Evolutionary conservation across 768 basidiomycete species (phyloP).

Genomic region (Nidula microcarpa): DNA sequence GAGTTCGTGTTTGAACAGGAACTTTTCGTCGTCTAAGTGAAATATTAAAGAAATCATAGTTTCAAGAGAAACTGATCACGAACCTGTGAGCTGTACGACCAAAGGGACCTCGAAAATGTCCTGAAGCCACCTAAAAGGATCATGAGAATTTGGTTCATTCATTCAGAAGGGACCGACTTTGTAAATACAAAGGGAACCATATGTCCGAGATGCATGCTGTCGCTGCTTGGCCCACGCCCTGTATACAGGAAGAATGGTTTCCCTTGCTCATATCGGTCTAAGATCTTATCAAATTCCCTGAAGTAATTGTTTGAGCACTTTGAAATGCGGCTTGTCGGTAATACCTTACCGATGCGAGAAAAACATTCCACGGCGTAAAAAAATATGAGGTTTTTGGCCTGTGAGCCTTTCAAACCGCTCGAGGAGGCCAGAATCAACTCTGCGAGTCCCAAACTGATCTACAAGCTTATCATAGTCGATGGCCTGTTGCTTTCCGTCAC

Average conservation of each 20-base stretch:
- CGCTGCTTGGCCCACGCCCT: conserved; percentile 93
- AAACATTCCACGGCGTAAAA: conserved; percentile 91
- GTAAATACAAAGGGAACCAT: conserved; percentile 98
- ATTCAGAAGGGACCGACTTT: conserved; percentile 54
- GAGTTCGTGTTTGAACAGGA: conserved; percentile 93
- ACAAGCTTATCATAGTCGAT: conserved; percentile 98
- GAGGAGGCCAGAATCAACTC: conserved; percentile 72
- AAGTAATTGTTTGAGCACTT: background rate
- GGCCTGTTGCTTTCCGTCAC: conserved; percentile 85
- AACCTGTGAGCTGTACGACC: conserved; percentile 94
- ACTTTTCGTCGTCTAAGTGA: conserved; percentile 90
- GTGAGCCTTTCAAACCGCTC: conserved; percentile 90
- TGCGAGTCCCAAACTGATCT: conserved; percentile 88
- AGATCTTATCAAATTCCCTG: conserved; percentile 90
- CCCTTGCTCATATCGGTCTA: conserved; percentile 93
- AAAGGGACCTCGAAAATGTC: conserved; percentile 93
- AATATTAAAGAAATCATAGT: background rate
- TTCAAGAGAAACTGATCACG: conserved; percentile 6
- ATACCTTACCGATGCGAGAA: conserved; percentile 88
- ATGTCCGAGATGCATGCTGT: conserved; percentile 97
- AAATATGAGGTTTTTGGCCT: conserved; percentile 81
- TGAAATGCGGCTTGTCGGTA: background rate
- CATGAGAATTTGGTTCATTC: background rate
- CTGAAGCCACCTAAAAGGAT: conserved; percentile 79
- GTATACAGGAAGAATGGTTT: conserved; percentile 99